These are phyloP conservation scores for Plasmodiophora brassicae DNA, from an alignment of 208 protist species.

Conservation along the genomic window DNA sequence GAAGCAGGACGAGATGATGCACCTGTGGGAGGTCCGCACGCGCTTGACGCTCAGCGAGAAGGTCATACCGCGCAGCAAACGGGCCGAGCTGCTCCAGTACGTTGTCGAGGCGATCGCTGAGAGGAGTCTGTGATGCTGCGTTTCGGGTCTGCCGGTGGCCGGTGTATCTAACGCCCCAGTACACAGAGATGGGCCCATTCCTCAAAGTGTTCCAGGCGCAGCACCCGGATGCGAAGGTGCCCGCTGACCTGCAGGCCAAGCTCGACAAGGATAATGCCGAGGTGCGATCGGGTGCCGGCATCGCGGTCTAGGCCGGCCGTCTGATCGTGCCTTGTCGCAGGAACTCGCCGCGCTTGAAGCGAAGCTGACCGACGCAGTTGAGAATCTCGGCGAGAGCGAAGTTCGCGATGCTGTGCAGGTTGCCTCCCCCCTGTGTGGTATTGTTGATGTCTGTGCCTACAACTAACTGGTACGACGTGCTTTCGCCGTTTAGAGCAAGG, in stretches of 20 bases:
- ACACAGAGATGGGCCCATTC: conserved; percentile 62
- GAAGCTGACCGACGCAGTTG: conserved; percentile 74
- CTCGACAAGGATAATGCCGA: conserved; percentile 55
- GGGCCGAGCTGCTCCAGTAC: neutral
- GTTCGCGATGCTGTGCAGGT: conserved; percentile 85
- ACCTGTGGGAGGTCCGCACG: neutral
- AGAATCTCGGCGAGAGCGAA: conserved; percentile 90
- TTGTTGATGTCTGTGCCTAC: too few species aligned
- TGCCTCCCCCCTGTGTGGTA: too few species aligned
- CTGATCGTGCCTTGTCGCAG: too few species aligned
- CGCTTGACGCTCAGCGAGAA: neutral
- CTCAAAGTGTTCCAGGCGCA: conserved; percentile 39
- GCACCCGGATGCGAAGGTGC: conserved; percentile 24
- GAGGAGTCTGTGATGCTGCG: neutral
- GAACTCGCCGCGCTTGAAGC: conserved; percentile 37
- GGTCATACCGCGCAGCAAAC: neutral
- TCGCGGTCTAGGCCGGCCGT: too few species aligned
- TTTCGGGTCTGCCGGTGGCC: neutral
- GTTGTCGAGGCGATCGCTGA: neutral
- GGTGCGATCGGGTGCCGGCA: conserved; percentile 59
- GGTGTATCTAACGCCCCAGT: too few species aligned
- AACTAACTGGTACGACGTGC: too few species aligned
- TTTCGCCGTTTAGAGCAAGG: conserved; percentile 43
- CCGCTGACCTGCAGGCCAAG: conserved; percentile 6
- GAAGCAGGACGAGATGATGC: neutral